Evolutionary conservation across 225 moss, liverwort and hornwort species (phyloP).

Genomic region (Polytrichum commune): DNA sequence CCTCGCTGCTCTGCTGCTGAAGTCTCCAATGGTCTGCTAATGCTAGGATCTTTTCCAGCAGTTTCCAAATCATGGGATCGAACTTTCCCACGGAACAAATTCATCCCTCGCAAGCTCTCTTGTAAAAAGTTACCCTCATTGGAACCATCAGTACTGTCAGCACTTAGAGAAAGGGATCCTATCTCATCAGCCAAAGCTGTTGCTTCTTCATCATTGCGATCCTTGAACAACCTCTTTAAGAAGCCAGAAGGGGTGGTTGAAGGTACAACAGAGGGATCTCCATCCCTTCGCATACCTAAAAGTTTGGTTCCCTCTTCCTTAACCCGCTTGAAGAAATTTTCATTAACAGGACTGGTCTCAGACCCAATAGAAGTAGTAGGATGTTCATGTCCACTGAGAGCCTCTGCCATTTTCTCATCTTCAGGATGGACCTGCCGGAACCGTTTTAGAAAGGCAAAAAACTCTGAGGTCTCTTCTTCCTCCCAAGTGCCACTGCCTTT

Average conservation of each 20-base stretch:
- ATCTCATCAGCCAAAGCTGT: constrained; percentile 51
- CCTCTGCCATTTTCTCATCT: constrained; percentile 54
- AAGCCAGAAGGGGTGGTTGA: constrained; percentile 81
- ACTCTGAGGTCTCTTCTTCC: constrained; percentile 87
- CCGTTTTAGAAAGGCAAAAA: constrained; percentile 77
- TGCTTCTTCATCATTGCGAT: constrained; percentile 77
- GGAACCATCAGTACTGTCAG: constrained; percentile 57
- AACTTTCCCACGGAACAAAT: constrained; percentile 43
- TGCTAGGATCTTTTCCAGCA: constrained; percentile 34
- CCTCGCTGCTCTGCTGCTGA: constrained; percentile 41
- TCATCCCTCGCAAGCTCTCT: constrained; percentile 54
- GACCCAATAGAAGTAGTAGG: constrained; percentile 51
- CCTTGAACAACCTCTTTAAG: constrained; percentile 81
- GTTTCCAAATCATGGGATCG: constrained; percentile 53
- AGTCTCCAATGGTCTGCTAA: constrained; percentile 34
- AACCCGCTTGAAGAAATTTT: constrained; percentile 85
- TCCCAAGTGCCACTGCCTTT: constrained; percentile 42
- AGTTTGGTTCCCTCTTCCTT: constrained; percentile 71
- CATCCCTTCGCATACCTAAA: constrained; percentile 80
- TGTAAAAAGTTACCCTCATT: constrained; percentile 57
- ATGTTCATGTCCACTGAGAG: constrained; percentile 52
- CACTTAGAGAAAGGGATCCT: constrained; percentile 51
- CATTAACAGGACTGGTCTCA: constrained; percentile 78
- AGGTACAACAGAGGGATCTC: constrained; percentile 47
- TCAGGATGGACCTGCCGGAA: constrained; percentile 94